phyloP scores from a whole-genome alignment of 192 early-diverging fungal genomes.

The Phycomyces blakesleeanus region DNA sequence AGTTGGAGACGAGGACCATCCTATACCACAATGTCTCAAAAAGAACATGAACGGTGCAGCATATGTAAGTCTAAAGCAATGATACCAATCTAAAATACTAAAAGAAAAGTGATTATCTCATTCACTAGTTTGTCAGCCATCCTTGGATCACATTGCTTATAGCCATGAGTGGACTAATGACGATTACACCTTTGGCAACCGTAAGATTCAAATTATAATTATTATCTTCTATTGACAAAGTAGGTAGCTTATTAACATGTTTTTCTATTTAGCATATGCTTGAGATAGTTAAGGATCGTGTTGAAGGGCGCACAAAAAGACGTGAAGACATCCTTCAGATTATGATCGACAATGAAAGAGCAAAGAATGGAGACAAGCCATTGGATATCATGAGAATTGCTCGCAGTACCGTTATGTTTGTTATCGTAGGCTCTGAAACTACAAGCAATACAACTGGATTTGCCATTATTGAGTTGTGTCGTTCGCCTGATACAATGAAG shows the following conservation, averaged over 20 bases:
- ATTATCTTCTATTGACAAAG: too few species aligned
- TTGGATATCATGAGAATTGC: constrained; percentile 38
- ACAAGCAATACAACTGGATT: constrained; percentile 33
- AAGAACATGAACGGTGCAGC: constrained; percentile 9
- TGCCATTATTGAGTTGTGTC: constrained; percentile 24
- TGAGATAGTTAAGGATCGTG: constrained; percentile 18
- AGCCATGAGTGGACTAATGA: too few species aligned
- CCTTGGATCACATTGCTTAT: too few species aligned
- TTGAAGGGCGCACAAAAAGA: neutral
- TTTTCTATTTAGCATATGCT: constrained; percentile 17
- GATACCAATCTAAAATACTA: too few species aligned
- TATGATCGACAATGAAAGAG: constrained; percentile 39
- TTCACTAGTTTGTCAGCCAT: too few species aligned
- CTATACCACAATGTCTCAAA: constrained; percentile 31
- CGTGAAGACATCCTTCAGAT: constrained; percentile 45
- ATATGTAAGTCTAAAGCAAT: too few species aligned
- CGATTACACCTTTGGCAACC: too few species aligned
- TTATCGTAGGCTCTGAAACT: constrained; percentile 37
- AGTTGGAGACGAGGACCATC: constrained; percentile 38
- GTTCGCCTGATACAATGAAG: constrained; percentile 10
- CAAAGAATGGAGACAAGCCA: constrained; percentile 29
- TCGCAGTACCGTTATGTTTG: constrained; percentile 36
- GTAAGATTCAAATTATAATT: too few species aligned
- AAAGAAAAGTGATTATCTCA: too few species aligned
- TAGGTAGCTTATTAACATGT: too few species aligned